Evolutionary conservation across 257 asterid genomes (phyloP), one percentile per base, ranked within the genome.

Genomic region (Salvia rosmarinus): DNA sequence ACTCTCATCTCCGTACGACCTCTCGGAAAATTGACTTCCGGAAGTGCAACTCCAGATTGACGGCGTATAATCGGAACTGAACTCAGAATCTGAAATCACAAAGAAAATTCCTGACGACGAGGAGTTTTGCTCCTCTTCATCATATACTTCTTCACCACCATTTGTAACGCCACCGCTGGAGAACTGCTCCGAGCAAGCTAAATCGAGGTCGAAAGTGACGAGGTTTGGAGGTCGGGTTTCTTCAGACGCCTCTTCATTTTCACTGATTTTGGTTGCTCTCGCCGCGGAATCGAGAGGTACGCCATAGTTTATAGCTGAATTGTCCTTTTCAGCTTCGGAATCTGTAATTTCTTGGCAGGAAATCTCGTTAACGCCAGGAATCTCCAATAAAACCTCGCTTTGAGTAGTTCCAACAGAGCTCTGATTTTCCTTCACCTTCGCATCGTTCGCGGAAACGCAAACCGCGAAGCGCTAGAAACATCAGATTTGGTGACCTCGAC

Each of bases 1-100:
- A 66, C 77, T 77, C 73, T 81, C 90, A 40, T 83, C 90, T 57
- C 75, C 80, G 32, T 47, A 71, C 14, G 95, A 89, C 69, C 80
- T 84, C 78, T 87, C 96, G 34, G 97, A 94, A 73, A 94, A 88
- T 62, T 89, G 96, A 81, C 99, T 91, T 66, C 99, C 98, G 42
- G 99, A 89, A 70, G 82, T 84, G 76, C 66, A 75, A 64, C 84
- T 70, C 95, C 96, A 87, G 21, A 84, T 52, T 19, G 92, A 86
- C 34, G 86, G 84, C 34, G 90, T 72, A 67, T 86, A 86, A 4
- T 89, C 92, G 20, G 91, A 85, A 65, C 77, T 67, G 21, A 77
- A 64, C 55, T 87, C 95, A 40, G 84, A 73, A 47, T 86, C 93
- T 4, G 91, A 87, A 70, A 72, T 50, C 32, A 79, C 80, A 23